Percentiles rank a stretch among this genome's conserved stretches.
Conservation (phyloP, 345 rosid genomes). For the Bruguiera sexangula region DNA sequence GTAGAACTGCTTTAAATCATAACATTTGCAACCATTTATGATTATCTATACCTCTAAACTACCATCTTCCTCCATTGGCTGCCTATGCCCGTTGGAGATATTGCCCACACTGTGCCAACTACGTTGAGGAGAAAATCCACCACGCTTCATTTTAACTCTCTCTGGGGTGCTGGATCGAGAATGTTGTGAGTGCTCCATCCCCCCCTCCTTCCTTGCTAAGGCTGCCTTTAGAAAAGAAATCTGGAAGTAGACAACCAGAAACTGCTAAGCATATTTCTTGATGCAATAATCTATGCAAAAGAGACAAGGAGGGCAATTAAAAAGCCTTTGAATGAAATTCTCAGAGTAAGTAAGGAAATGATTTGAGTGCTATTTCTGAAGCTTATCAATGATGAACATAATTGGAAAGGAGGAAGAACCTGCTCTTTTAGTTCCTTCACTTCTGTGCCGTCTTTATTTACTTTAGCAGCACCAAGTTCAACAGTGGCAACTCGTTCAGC, state of each 20-base stretch:
- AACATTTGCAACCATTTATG: background rate
- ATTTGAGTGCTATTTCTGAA: background rate
- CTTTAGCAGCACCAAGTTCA: conserved; percentile 38
- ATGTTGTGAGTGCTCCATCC: conserved; percentile 15
- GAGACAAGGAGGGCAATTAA: background rate
- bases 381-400: background rate
- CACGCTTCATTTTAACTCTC: conserved; percentile 11
- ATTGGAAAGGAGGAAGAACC: conserved; percentile 15
- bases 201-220: conserved; percentile 29
- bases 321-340: background rate
- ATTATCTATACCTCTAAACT: conserved; percentile 10
- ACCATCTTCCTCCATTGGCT: conserved; percentile 5
- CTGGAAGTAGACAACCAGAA: conserved; percentile 11
- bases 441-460: conserved; percentile 28
- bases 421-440: conserved; percentile 38
- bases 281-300: background rate
- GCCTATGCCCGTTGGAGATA: conserved; percentile 8
- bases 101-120: conserved; percentile 20
- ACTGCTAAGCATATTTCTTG: background rate
- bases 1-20: too few relatives aligned
- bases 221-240: conserved; percentile 32
- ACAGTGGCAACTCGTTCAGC: conserved; percentile 37
- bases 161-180: conserved; percentile 35
- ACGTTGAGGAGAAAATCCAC: conserved; percentile 16
- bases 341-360: background rate